Conservation (phyloP, 768 basidiomycete genomes). For the Leccinum imitatum region DNA sequence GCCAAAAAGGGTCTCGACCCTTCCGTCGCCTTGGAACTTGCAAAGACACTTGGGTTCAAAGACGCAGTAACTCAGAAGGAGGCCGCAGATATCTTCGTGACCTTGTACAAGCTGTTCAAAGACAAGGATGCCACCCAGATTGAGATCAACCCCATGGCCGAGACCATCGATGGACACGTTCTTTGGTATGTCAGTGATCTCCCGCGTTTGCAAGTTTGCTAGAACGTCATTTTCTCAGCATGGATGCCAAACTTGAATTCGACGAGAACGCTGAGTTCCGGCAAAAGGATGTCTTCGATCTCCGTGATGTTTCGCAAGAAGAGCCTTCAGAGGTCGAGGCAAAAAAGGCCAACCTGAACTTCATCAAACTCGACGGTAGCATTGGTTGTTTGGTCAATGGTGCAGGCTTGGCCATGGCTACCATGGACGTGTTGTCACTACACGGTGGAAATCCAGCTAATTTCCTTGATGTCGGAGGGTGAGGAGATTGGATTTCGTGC, state of each 20-base stretch:
- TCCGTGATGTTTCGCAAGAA: constrained; percentile 93
- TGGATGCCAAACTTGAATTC: constrained; percentile 99
- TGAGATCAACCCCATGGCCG: constrained; percentile 97
- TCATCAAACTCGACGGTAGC: constrained; percentile 97
- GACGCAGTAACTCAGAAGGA: constrained; percentile 67
- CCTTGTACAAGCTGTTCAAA: constrained; percentile 95
- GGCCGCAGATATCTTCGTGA: constrained; percentile 91
- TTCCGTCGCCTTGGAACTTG: constrained; percentile 69
- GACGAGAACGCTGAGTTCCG: constrained; percentile 99
- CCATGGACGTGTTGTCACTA: constrained; percentile 97
- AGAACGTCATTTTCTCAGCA: constrained; percentile 48
- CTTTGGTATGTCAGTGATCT: constrained; percentile 70
- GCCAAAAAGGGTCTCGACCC: constrained; percentile 79
- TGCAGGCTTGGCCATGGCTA: constrained; percentile 98
- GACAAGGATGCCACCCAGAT: constrained; percentile 99
- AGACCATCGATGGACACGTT: constrained; percentile 87
- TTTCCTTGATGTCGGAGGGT: constrained; percentile 98
- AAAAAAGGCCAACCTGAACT: constrained; percentile 93
- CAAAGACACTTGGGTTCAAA: constrained; percentile 90
- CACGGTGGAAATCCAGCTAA: constrained; percentile 98
- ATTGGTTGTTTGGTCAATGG: constrained; percentile 98
- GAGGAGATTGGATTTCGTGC: constrained; percentile 18
- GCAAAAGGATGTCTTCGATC: constrained; percentile 82
- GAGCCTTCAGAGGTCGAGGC: constrained; percentile 98
- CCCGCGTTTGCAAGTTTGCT: neutral